These are phyloP conservation scores for Diaporthe caulivora DNA, from an alignment of 2,329 filamentous ascomycete genomes.

Conservation along the genomic window DNA sequence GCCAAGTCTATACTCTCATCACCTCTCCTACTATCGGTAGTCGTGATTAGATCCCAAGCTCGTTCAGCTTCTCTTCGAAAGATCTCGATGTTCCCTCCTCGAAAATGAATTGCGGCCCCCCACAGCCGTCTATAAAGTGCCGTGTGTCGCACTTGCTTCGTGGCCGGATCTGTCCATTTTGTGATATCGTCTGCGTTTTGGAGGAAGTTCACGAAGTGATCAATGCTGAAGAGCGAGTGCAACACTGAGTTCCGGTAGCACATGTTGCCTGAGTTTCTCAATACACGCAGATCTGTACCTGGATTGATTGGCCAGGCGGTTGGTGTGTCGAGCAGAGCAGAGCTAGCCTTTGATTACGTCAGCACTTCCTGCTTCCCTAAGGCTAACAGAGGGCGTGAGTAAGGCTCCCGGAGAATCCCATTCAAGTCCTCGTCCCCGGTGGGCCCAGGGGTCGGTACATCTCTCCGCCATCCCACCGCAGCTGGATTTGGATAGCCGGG, in stretches of 20 bases:
- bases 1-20: not conserved
- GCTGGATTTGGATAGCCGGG: not conserved
- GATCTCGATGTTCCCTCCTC: fast-evolving
- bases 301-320: not conserved
- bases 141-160: too few species aligned
- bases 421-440: not conserved
- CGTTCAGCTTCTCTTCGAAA: not conserved
- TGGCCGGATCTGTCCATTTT: not conserved
- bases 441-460: not conserved
- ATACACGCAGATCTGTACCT: not conserved
- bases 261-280: not conserved
- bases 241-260: slow-evolving; percentile 24
- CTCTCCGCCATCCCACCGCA: not conserved
- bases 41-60: not conserved
- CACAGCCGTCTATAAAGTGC: not conserved
- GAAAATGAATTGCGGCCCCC: not conserved
- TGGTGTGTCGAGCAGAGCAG: not conserved
- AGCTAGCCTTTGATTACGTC: not conserved
- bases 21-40: not conserved
- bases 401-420: not conserved
- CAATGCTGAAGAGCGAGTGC: slow-evolving; percentile 14
- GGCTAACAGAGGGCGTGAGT: not conserved
- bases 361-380: not conserved
- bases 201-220: not conserved
- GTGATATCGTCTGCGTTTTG: fast-evolving